Base-by-base conservation (phyloP, 306 rosid species). In the Gastrolobium villosum region DNA sequence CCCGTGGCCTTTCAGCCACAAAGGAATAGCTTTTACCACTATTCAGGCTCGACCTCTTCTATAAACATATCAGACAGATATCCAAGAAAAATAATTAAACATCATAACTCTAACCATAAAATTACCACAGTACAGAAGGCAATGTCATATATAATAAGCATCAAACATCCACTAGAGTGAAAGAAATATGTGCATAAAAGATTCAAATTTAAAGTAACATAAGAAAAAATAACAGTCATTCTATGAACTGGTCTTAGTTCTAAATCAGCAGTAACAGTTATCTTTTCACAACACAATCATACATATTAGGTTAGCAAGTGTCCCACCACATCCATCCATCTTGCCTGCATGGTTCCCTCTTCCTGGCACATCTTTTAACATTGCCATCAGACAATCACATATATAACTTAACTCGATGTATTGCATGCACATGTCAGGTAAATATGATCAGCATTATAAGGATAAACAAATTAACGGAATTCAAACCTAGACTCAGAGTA, bases 91-190 rank as follows among this genome's bases (percentile, higher is more conserved):
- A 30, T 14, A 10, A 62, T 43, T 60, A 37, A 36, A 66, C 6
- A 4, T 14, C 7, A 55, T 30, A 53, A 30, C 10, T 31, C 20
- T 60, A 77, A n/a, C 65, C 39, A 77, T 36, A 55, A 49, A 61
- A 61, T 70, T 79, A n/a, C 39, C 7, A 50, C 15, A 32, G 39
- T 32, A 64, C 41, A 36, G 7, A 54, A 55, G 26, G 6, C 32
- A 56, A 39, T 7, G 39, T n/a, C 64, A 11, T n/a, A 39, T 70
- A 56, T 36, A 55, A 70, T 65, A 72, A 72, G 20, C 78, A 70
- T 54, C 66, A 64, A 65, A 20, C 59, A 44, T 34, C 60, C 31
- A 9, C 60, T 7, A 15, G 53, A 11, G 36, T 43, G 34, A 54
- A 69, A 71, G 57, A 69, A 7, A 30, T 20, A 20, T 3, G 5